Percentiles rank a stretch among this genome's conserved stretches.
phyloP scores from a whole-genome alignment of 2,329 filamentous ascomycete genomes.

The Colletotrichum abscissum region DNA sequence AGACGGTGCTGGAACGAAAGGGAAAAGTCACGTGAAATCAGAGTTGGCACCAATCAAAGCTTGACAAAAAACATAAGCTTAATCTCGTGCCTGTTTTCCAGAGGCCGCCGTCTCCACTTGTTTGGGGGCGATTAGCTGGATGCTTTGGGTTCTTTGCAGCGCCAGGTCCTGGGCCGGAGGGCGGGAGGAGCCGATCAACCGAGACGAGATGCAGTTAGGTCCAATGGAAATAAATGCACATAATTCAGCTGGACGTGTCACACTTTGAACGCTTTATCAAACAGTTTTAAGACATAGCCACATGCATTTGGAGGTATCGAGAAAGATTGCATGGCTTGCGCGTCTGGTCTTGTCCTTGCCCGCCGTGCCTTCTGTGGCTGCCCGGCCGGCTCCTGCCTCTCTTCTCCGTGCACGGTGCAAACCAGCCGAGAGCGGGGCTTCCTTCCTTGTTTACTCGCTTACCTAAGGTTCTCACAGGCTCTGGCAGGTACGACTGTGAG shows the following conservation, averaged over 20 bases:
- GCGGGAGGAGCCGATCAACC: slow-evolving; percentile 18
- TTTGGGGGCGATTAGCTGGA: not conserved
- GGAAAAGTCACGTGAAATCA: slow-evolving; percentile 1
- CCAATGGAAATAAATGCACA: not conserved
- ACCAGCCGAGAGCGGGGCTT: not conserved
- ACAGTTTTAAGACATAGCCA: not conserved
- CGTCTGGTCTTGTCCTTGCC: not conserved
- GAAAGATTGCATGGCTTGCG: not conserved
- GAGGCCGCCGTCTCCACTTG: slow-evolving; percentile 11
- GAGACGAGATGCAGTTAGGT: not conserved
- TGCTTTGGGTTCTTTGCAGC: not conserved
- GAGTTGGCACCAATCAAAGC: not conserved
- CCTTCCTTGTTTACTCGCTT: too few relatives aligned
- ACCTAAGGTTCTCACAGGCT: not conserved
- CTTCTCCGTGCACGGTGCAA: not conserved
- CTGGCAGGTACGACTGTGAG: rapidly evolving
- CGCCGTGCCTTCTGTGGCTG: not conserved
- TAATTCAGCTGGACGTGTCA: not conserved
- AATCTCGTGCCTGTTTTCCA: slow-evolving; percentile 8
- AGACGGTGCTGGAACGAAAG: too few relatives aligned
- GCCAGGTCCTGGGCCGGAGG: not conserved
- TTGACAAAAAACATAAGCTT: slow-evolving; percentile 25
- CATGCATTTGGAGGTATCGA: not conserved
- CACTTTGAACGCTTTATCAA: not conserved
- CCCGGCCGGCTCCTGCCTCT: not conserved